These are phyloP conservation scores for Saturnispora serradocipensis DNA, from an alignment of 805 yeast species.

Conservation along the genomic window DNA sequence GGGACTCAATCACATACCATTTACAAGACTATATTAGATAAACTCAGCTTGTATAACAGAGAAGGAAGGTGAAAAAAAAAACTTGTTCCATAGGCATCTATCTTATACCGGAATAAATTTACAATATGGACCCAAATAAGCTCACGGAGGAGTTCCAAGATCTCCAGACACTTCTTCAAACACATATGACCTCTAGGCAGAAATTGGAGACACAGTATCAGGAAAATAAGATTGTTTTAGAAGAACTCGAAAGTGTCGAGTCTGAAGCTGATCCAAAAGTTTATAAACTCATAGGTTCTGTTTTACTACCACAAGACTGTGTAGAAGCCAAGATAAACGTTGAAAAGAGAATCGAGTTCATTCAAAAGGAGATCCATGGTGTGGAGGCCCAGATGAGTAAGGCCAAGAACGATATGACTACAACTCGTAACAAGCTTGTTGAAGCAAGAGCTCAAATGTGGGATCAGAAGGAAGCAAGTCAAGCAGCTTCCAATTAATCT, in stretches of 20 bases:
- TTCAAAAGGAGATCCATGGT: conserved; percentile 63
- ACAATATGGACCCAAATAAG: neutral
- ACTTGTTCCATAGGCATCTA: too few species aligned
- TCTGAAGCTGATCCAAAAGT: conserved; percentile 53
- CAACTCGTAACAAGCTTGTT: neutral
- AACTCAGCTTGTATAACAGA: neutral
- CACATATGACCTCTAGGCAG: conserved; percentile 64
- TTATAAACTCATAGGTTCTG: conserved; percentile 87
- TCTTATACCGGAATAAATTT: conserved; percentile 39
- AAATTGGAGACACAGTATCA: conserved; percentile 88
- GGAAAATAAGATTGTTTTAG: conserved; percentile 82
- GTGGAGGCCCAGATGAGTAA: conserved; percentile 61
- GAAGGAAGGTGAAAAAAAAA: neutral
- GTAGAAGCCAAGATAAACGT: conserved; percentile 79
- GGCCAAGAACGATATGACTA: conserved; percentile 2
- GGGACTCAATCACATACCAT: neutral
- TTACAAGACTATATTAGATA: neutral
- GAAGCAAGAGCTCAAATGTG: neutral
- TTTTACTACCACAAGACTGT: conserved; percentile 80
- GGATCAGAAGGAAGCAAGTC: neutral
- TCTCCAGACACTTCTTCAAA: conserved; percentile 29
- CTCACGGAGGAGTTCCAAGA: conserved; percentile 15
- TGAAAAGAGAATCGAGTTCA: conserved; percentile 81
- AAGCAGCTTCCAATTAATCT: neutral
- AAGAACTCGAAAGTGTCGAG: conserved; percentile 55